These are phyloP conservation scores for Blastobotrys serpentis DNA, from an alignment of 1,139 yeast species.

Conservation along the genomic window DNA sequence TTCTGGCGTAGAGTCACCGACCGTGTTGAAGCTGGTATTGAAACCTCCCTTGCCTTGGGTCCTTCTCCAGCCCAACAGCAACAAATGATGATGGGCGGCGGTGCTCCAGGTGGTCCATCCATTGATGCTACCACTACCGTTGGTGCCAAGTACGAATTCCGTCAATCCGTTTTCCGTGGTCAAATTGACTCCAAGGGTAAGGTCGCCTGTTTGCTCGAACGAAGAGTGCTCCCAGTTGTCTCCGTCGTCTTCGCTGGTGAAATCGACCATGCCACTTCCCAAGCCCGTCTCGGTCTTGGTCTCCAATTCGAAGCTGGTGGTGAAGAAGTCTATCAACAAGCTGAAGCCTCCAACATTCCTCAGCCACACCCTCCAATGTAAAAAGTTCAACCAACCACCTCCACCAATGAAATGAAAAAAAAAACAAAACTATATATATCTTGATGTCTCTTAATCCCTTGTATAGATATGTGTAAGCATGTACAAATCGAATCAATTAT, in stretches of 20 bases:
- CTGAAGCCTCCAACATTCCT: conserved; percentile 29
- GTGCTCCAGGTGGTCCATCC: conserved; percentile 83
- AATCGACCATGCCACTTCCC: conserved; percentile 83
- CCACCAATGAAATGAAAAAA: conserved; percentile 2
- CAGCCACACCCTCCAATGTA: conserved; percentile 39
- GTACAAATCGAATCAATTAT: background rate
- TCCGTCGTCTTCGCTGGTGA: conserved; percentile 90
- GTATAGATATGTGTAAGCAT: background rate
- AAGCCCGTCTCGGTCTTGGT: conserved; percentile 89
- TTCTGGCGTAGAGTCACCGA: conserved; percentile 93
- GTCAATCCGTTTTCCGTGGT: conserved; percentile 94
- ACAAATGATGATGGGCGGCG: conserved; percentile 62
- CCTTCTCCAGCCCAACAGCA: conserved; percentile 67
- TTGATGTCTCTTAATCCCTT: background rate
- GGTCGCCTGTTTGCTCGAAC: conserved; percentile 87
- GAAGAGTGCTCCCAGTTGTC: conserved; percentile 88
- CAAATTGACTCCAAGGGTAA: conserved; percentile 90
- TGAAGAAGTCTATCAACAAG: conserved; percentile 61
- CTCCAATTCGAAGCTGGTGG: conserved; percentile 95
- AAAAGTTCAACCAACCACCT: conserved; percentile 13
- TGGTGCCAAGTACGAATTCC: conserved; percentile 97
- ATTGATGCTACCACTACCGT: conserved; percentile 90
- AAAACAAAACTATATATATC: background rate
- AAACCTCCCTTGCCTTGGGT: conserved; percentile 79
- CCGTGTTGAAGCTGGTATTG: conserved; percentile 95